These are phyloP conservation scores for Protoeuglena noctilucae DNA, from an alignment of 139 green algal genomes.

Conservation along the genomic window DNA sequence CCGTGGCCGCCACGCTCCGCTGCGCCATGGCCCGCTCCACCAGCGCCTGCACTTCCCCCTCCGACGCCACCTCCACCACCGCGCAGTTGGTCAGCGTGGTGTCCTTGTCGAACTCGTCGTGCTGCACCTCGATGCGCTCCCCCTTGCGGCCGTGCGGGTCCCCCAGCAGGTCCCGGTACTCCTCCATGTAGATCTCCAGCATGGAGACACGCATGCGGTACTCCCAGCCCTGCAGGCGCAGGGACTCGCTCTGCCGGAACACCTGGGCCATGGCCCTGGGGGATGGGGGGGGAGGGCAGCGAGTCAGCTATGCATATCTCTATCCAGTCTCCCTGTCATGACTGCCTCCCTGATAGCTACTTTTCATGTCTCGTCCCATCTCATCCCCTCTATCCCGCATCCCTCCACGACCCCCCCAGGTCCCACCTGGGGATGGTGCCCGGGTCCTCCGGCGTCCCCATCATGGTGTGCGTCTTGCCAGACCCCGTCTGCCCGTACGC, in stretches of 20 bases:
- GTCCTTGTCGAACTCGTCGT: slow-evolving; percentile 31
- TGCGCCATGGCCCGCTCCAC: slow-evolving; percentile 15
- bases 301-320: too few relatives aligned
- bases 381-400: too few relatives aligned
- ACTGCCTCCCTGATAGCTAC: too few relatives aligned
- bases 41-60: slow-evolving; percentile 12
- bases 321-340: too few relatives aligned
- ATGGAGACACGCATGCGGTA: too few relatives aligned
- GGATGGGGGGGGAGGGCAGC: too few relatives aligned
- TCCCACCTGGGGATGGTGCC: slow-evolving; percentile 73
- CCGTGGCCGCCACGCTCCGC: slow-evolving; percentile 12
- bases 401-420: too few relatives aligned
- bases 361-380: too few relatives aligned
- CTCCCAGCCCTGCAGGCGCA: slow-evolving; percentile 58
- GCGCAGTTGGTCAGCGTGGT: slow-evolving; percentile 47
- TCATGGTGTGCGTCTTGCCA: slow-evolving; percentile 75
- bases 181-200: slow-evolving; percentile 95
- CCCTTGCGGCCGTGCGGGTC: too few relatives aligned
- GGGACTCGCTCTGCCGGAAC: slow-evolving; percentile 27
- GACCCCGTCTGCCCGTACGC: slow-evolving; percentile 76
- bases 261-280: slow-evolving; percentile 72
- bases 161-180: too few relatives aligned
- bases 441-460: slow-evolving; percentile 36
- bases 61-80: slow-evolving; percentile 32
- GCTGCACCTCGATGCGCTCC: too few relatives aligned